Evolutionary conservation across 1,284 basidiomycete species (phyloP), one percentile per base, ranked within the genome.

Genomic region (Tilletia caries): DNA sequence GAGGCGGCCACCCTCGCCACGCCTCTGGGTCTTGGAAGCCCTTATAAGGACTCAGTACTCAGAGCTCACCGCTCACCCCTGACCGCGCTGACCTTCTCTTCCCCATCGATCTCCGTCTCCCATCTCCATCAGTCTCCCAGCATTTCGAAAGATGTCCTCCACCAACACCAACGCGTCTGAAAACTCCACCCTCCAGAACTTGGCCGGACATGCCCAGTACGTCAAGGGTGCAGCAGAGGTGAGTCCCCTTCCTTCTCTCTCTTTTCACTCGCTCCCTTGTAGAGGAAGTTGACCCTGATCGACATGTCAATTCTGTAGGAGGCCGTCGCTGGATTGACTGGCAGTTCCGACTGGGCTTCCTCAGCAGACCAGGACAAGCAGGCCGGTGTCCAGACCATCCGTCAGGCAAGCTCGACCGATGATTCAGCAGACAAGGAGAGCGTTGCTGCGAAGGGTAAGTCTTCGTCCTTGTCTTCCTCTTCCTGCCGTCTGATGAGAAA

Each of bases 131-230:
- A 50, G 20, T 50, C 25, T 50, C 46, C 52, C 27, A n/a, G 29
- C 6, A 3, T 27, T 29, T 27, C 13, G 23, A 58, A 29, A 2
- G 23, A 58, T 58, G 52, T 58, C 52, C 25, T 3, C 1, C 58
- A 37, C 58, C 58, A 34, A 37, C 58, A 62, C 32, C 29, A 18
- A 27, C 29, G 10, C 48, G 12, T 50, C 48, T n/a, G 37, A 41
- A 15, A 41, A 15, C 37, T 62, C 58, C 29, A 62, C 58, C 2
- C 15, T 34, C 27, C 32, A 33, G 32, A 62, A 62, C 58, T 3
- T 67, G n/a, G 23, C 15, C 13, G 66, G 66, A 34, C 66, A 67
- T 46, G 66, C 66, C 27, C 66, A 67, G 41, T 67, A 67, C 46
- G 66, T 34, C 33, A 52, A 54, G 25, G 66, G 66, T 12, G 66